Evolutionary conservation across 805 yeast genomes (phyloP).

Genomic region (Lachancea dasiensis): DNA sequence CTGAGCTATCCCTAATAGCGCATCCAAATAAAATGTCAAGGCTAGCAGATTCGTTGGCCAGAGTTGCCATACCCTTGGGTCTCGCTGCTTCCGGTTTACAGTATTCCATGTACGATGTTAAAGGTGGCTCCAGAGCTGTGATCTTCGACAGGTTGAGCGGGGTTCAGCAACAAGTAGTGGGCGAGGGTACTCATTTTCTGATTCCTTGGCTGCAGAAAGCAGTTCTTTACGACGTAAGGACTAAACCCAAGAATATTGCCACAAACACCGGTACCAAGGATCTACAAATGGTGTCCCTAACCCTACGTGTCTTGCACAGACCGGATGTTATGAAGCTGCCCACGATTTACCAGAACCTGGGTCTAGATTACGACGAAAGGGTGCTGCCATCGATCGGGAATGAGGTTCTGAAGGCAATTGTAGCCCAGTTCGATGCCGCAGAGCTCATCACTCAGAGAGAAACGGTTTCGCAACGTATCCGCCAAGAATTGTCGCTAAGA

Average conservation of each 20-base stretch:
- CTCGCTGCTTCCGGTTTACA: constrained; percentile 65
- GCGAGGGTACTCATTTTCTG: constrained; percentile 95
- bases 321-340: constrained; percentile 86
- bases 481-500: constrained; percentile 76
- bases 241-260: constrained; percentile 89
- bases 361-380: constrained; percentile 91
- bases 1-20: too few relatives aligned
- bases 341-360: constrained; percentile 80
- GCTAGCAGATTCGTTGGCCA: constrained; percentile 26
- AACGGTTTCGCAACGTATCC: constrained; percentile 81
- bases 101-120: constrained; percentile 85
- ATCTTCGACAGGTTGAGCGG: constrained; percentile 89
- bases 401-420: constrained; percentile 83
- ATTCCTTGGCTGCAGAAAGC: constrained; percentile 96
- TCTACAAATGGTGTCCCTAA: constrained; percentile 89
- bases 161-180: constrained; percentile 80
- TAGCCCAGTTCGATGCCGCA: constrained; percentile 93
- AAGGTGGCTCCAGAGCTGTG: constrained; percentile 94
- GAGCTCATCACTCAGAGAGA: constrained; percentile 97
- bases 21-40: constrained; percentile 13
- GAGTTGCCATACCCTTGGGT: constrained; percentile 67
- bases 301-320: constrained; percentile 87
- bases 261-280: constrained; percentile 97
- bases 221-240: constrained; percentile 83
- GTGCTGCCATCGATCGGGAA: constrained; percentile 90